Evolutionary conservation across 345 rosid genomes (phyloP), one percentile per base, ranked within the genome.

Genomic region (Arabis hirsuta): DNA sequence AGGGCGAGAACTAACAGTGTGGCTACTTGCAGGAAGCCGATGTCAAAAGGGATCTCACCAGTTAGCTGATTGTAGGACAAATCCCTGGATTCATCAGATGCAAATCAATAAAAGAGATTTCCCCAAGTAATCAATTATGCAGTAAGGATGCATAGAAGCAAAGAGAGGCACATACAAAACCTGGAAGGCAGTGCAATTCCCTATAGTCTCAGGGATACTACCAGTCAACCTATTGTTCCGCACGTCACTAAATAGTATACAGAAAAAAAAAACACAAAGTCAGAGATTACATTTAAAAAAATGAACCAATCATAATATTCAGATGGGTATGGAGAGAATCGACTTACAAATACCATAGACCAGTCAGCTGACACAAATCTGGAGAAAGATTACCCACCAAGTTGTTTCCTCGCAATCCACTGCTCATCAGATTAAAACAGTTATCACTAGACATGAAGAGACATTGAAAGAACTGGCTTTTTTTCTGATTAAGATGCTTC

Each of bases 271-370:
- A 5, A 32, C 5, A 26, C 82, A 19, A 13, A 42, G 51, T 16
- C 65, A 72, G 43, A 50, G 31, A n/a, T 26, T 7, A 45, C 12
- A 9, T 4, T 60, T n/a, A 26, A 2, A 8, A 10, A 42, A 54
- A 38, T 26, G 45, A 24, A 50, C n/a, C 14, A 24, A 27, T 48
- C 54, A 51, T 10, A 20, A 2, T 39, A 8, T 12, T 36, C 13
- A 58, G 57, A 72, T 45, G 27, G 5, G 13, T 3, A 34, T 54
- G 46, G n/a, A 13, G 20, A 56, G 36, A 31, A 74, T 73, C 19
- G 54, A 93, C 99, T 91, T 86, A 95, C 99, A 91, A 95, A 81
- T 87, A 95, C 99, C 99, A 95, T 63, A 95, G 72, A 41, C 98
- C 96, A 1, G 96, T 90, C 12, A 95, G 81, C 77, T 95, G 98